These are phyloP conservation scores for sorghum (Sorghum bicolor) DNA, from an alignment of 176 grass and related monocot species.

Conservation along the genomic window DNA sequence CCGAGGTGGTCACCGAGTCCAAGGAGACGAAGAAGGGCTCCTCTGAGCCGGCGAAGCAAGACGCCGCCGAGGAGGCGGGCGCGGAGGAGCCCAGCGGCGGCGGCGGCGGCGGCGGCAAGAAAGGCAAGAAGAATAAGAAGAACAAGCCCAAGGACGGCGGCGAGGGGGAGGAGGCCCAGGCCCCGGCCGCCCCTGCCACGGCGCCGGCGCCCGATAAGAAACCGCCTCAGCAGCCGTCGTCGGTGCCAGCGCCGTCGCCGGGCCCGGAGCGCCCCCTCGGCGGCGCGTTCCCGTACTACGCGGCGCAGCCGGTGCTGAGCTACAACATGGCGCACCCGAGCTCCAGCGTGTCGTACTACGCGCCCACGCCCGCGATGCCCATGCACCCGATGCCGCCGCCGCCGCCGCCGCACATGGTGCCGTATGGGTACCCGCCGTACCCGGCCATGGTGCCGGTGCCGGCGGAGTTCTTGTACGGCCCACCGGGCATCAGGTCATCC, in stretches of 20 bases:
- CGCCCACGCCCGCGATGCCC: constrained; percentile 31
- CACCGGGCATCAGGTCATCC: constrained; percentile 42
- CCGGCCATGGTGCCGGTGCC: constrained; percentile 13
- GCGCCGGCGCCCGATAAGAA: not conserved
- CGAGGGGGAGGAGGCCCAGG: not conserved
- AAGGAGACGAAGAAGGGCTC: constrained; percentile 37
- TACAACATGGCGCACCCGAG: constrained; percentile 66
- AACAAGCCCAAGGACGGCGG: constrained; percentile 24
- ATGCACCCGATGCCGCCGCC: constrained; percentile 29
- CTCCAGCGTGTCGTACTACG: constrained; percentile 73
- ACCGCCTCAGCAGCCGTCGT: not conserved
- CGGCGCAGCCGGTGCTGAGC: constrained; percentile 66
- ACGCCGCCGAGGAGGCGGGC: constrained; percentile 14
- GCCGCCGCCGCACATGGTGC: constrained; percentile 6
- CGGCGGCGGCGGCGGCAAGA: constrained; percentile 22
- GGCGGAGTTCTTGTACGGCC: constrained; percentile 46
- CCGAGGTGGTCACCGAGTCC: not conserved
- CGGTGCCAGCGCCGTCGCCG: not conserved
- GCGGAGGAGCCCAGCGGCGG: constrained; percentile 17
- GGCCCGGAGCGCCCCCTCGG: constrained; percentile 1
- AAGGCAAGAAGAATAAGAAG: constrained; percentile 57
- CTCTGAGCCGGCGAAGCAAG: constrained; percentile 24
- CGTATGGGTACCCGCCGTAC: constrained; percentile 35
- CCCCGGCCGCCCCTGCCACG: not conserved
- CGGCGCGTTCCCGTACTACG: constrained; percentile 38